A percentile compares a stretch with the other conserved stretches of the same genome.
Evolutionary conservation across 306 rosid genomes (phyloP).

Genomic region (Amphicarpaea edgeworthii): DNA sequence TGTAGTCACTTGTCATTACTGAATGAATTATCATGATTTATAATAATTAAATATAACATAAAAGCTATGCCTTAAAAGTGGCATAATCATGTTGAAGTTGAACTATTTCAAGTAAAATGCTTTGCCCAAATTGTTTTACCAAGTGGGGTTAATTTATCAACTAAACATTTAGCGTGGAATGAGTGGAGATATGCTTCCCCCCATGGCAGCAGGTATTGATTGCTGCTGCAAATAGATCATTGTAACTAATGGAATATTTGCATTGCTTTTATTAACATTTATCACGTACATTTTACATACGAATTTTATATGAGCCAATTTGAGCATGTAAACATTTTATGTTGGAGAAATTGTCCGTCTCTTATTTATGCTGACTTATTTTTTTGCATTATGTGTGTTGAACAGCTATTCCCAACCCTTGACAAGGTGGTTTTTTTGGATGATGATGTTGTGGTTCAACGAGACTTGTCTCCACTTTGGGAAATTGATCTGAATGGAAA

Average conservation of each 20-base stretch:
- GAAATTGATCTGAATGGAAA: conserved; percentile 88
- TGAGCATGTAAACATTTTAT: background rate
- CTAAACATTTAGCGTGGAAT: conserved; percentile 5
- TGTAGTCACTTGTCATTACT: background rate
- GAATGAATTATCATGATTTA: background rate
- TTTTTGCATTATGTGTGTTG: conserved; percentile 42
- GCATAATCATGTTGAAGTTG: background rate
- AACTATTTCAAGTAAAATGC: conserved; percentile 17
- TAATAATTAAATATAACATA: background rate
- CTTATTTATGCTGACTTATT: conserved; percentile 42
- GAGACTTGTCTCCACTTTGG: conserved; percentile 90
- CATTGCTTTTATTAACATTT: background rate
- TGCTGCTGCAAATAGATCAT: conserved; percentile 8
- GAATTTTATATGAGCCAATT: background rate
- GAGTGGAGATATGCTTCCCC: background rate
- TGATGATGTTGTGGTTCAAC: conserved; percentile 94
- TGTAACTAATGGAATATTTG: background rate
- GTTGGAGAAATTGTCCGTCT: background rate
- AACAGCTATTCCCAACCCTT: conserved; percentile 94
- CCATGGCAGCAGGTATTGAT: background rate
- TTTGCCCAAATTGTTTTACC: background rate
- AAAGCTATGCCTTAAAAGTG: background rate
- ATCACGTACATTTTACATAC: background rate
- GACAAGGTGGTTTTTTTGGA: conserved; percentile 94
- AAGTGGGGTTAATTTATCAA: background rate